A percentile compares a stretch with the other conserved stretches of the same genome.
phyloP scores from a whole-genome alignment of 345 rosid genomes.

The Pugionium cornutum region DNA sequence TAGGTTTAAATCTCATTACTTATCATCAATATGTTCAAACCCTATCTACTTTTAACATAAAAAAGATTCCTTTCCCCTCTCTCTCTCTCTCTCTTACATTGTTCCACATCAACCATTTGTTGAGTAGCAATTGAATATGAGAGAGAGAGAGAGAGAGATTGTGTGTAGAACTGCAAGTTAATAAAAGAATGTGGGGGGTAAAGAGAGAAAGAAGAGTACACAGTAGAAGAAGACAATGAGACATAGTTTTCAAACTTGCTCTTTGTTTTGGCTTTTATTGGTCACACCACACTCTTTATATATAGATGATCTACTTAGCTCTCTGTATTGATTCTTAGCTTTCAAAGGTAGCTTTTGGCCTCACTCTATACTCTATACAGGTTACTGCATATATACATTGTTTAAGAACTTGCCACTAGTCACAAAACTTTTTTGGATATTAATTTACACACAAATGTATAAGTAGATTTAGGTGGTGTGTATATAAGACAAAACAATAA shows the following conservation, averaged over 20 bases:
- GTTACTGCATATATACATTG: conserved; percentile 40
- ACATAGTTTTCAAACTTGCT: conserved; percentile 43
- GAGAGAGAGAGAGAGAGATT: conserved; percentile 15
- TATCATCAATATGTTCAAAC: conserved; percentile 39
- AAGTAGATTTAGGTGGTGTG: background rate
- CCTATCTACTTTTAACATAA: conserved; percentile 42
- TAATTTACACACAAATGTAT: conserved; percentile 11
- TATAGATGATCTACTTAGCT: conserved; percentile 38
- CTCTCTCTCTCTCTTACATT: conserved; percentile 29
- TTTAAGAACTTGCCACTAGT: conserved; percentile 35
- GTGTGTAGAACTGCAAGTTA: conserved; percentile 41
- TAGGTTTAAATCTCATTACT: conserved; percentile 41
- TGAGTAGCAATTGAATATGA: conserved; percentile 38
- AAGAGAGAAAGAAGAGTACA: conserved; percentile 33
- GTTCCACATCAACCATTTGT: conserved; percentile 26
- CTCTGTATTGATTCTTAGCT: conserved; percentile 41
- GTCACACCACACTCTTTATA: conserved; percentile 36
- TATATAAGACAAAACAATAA: conserved; percentile 33
- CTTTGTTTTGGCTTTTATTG: conserved; percentile 39
- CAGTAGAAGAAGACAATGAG: conserved; percentile 46
- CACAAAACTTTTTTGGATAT: conserved; percentile 26
- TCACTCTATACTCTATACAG: conserved; percentile 40
- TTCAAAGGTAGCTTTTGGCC: conserved; percentile 41
- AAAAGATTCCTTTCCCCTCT: conserved; percentile 27
- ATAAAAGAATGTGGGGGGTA: conserved; percentile 41